Percentiles rank a stretch among this genome's conserved stretches.
Evolutionary conservation across 345 rosid genomes (phyloP).

Genomic region (Salix brachista): DNA sequence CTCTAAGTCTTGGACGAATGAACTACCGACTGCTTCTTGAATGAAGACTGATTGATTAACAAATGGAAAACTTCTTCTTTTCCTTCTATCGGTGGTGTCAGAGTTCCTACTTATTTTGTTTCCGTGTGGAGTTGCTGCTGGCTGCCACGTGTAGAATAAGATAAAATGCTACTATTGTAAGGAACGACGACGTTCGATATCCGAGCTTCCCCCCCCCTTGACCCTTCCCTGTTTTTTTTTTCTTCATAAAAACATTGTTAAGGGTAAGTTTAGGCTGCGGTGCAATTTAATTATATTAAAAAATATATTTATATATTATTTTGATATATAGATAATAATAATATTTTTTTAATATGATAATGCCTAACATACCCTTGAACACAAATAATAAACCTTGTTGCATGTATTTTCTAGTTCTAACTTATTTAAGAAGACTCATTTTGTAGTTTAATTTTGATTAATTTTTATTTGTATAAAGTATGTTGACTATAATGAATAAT

Average conservation of each 20-base stretch:
- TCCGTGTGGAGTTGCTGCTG: not conserved
- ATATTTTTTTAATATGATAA: no score
- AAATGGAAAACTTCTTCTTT: not conserved
- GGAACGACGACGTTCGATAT: not conserved
- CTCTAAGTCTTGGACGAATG: not conserved
- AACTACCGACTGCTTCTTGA: no score
- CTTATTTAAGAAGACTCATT: not conserved
- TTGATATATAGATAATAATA: no score
- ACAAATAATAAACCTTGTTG: not conserved
- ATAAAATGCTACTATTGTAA: not conserved
- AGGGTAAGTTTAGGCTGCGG: no score
- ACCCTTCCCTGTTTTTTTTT: no score
- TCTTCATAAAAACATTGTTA: no score
- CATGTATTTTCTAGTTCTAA: not conserved
- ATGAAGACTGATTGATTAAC: not conserved
- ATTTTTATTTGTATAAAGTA: no score
- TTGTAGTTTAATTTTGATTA: not conserved
- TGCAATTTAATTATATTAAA: no score
- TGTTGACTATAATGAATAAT: no score
- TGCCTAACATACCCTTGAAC: no score
- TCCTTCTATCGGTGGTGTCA: not conserved
- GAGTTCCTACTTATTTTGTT: not conserved
- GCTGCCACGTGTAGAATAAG: not conserved
- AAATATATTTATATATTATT: no score
- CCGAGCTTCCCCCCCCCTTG: not conserved